Evolutionary conservation across 768 basidiomycete species (phyloP).

Genomic region (Serendipita sp.): DNA sequence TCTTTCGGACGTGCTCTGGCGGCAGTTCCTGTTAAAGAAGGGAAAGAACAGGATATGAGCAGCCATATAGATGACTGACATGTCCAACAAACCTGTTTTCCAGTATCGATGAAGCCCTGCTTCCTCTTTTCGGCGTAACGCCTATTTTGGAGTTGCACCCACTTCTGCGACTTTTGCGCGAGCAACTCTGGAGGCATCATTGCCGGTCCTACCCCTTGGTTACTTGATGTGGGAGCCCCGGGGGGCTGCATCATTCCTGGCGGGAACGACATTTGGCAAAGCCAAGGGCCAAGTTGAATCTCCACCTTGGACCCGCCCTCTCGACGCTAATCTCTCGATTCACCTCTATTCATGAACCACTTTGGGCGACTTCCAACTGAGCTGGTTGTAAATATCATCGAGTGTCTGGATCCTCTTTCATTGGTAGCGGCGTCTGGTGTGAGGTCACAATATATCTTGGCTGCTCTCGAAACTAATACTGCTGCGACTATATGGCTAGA

Average conservation of each 20-base stretch:
- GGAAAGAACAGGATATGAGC: constrained; percentile 11
- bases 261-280: constrained; percentile 5
- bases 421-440: neutral
- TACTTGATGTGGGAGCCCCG: neutral
- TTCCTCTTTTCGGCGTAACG: constrained; percentile 83
- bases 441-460: neutral
- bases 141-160: constrained; percentile 85
- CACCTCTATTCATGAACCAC: neutral
- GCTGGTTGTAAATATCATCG: neutral
- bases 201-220: neutral
- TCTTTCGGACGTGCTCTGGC: constrained; percentile 96
- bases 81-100: constrained; percentile 53
- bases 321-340: neutral
- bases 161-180: constrained; percentile 88
- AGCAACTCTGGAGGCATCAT: constrained; percentile 49
- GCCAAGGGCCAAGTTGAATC: neutral
- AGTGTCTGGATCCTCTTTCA: neutral
- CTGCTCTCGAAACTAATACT: neutral
- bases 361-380: neutral
- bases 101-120: constrained; percentile 81
- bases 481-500: neutral
- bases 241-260: constrained; percentile 1
- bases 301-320: neutral
- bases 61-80: neutral
- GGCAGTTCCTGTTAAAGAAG: constrained; percentile 56